Base-by-base conservation (phyloP, 23 red algal species). In the Gracilaria gracilis region DNA sequence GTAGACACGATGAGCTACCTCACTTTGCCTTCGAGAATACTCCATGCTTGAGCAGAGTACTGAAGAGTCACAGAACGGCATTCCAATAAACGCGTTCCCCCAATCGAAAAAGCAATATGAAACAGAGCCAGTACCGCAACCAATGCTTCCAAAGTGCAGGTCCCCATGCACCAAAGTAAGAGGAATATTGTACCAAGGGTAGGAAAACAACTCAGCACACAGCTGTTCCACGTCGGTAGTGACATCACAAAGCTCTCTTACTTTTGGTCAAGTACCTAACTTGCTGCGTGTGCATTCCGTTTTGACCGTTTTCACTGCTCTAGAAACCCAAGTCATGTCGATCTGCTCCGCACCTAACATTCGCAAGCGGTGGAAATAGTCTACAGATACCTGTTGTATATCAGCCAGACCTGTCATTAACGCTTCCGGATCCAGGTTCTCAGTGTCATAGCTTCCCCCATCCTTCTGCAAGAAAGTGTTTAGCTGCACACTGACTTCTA, bases 321-420 rank as follows among this genome's bases (percentile, higher is more conserved):
- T 6, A n/a, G 59, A 64, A 64, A 64, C 59, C 59, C 59, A n/a
- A 6, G 28, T 27, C 59, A 64, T 64, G 59, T 64, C 59, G 28
- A 64, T 64, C 59, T 64, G 59, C 59, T 64, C 59, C 5, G 59
- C 59, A 64, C 59, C 59, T 64, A 64, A 64, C 59, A 64, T 64
- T 64, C 59, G 28, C 59, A 64, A 31, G 59, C 59, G 59, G 28
- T 64, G 59, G 59, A 64, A 17, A 64, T 64, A 17, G 59, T n/a
- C 59, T 4, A 64, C 28, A 64, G 21, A 64, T 64, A 6, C 21
- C 8, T 17, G 59, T 64, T 64, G 59, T 64, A 64, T 27, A 64
- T 31, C 59, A 27, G 59, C 59, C 17, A 64, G 21, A 31, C 28
- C 21, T 20, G 28, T 64, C n/a, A 20, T 64, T 27, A n/a, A 11